Evolutionary conservation across 2,329 filamentous ascomycete species (phyloP), one percentile per base, ranked within the genome.

Genomic region (Fusarium clavum): DNA sequence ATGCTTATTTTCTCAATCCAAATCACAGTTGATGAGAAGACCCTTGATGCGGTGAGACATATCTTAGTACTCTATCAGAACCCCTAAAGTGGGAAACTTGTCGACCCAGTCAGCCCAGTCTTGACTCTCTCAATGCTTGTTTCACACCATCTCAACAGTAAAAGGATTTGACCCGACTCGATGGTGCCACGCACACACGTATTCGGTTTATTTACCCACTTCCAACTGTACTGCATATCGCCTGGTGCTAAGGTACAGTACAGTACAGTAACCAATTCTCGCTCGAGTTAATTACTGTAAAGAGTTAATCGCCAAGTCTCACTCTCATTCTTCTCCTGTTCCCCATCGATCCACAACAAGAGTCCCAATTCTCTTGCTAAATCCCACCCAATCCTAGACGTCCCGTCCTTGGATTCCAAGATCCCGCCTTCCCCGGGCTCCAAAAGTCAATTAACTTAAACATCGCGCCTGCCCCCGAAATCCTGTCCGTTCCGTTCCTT

Each of bases 401-500:
- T 54, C 53, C 68, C 41, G 38, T 65, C 62, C 29, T 60, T 46
- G 40, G 32, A 61, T 61, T 62, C 61, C 56, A 54, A 41, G 48
- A 62, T 54, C 62, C 62, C 67, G 61, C 62, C 54, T 55, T 63
- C 70, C 58, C 68, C 67, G 67, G 64, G 56, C 57, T 70, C 56
- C 48, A 57, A 61, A 71, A 71, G 56, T 69, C 68, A 71, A 71
- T 71, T 69, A 49, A 66, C 63, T 66, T 66, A 71, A 71, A 71
- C 64, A 48, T 65, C 59, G 54, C 52, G 54, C 47, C 52, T 56
- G 57, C 64, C 68, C 68, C 60, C 67, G 54, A 64, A 44, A 38
- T 46, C 49, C 27, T 25, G 24, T 29, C 53, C 54, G 34, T 61
- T 27, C 32, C 29, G 34, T 43, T 22, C 40, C 32, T 64, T 49